These are phyloP conservation scores for Penicillium coprophilum DNA, from an alignment of 495 filamentous ascomycete genomes.

Conservation along the genomic window DNA sequence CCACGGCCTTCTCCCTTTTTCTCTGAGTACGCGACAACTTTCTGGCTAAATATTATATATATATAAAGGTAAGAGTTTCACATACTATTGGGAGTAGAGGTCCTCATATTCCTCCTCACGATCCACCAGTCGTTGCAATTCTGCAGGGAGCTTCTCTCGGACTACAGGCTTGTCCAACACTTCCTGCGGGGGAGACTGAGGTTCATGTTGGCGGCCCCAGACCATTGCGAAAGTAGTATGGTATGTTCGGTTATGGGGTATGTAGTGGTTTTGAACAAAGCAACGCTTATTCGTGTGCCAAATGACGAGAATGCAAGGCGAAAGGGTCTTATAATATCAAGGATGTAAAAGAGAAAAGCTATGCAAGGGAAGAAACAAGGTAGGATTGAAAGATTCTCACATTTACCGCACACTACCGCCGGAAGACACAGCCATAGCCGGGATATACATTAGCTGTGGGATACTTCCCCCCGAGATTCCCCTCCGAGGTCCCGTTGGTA, in stretches of 20 bases:
- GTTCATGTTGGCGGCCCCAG: conserved; percentile 37
- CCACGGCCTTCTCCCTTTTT: neutral
- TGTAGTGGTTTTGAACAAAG: neutral
- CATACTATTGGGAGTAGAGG: conserved; percentile 78
- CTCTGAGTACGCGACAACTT: conserved; percentile 5
- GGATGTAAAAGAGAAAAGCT: conserved; percentile 2
- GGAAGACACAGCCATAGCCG: conserved; percentile 17
- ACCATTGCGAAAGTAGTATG: conserved; percentile 26
- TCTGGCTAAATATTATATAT: conserved; percentile 1
- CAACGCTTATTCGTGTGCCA: neutral
- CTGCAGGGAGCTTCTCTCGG: conserved; percentile 62
- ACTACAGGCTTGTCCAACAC: conserved; percentile 52
- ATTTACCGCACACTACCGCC: conserved; percentile 15
- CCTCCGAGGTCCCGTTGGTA: conserved; percentile 12
- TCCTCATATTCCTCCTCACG: conserved; percentile 75
- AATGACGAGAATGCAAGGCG: neutral
- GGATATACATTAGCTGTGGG: conserved; percentile 20
- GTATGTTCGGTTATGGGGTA: neutral
- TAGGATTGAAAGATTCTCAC: conserved; percentile 4
- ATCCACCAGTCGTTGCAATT: conserved; percentile 73
- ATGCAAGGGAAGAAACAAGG: conserved; percentile 8
- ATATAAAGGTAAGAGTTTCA: conserved; percentile 22
- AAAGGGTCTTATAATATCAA: neutral
- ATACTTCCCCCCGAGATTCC: conserved; percentile 16
- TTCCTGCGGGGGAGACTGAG: conserved; percentile 27